Percentiles rank a stretch among this genome's conserved stretches.
Evolutionary conservation across 225 moss, liverwort and hornwort species (phyloP).

Genomic region (Lunularia cruciata): DNA sequence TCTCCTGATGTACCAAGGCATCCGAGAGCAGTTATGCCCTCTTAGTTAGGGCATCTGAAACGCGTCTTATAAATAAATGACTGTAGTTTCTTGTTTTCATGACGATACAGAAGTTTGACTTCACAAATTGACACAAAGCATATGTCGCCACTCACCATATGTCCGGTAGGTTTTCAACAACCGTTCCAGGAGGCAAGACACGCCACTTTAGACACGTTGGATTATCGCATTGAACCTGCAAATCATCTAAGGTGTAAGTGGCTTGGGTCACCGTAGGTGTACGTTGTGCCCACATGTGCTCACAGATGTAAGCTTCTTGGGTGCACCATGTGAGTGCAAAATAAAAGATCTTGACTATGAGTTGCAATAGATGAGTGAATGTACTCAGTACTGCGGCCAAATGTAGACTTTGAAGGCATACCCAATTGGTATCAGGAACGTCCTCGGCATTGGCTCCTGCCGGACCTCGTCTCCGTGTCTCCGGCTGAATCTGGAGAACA

Average conservation of each 20-base stretch:
- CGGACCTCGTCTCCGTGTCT: conserved; percentile 33
- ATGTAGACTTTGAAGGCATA: conserved; percentile 20
- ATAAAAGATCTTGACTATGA: background rate
- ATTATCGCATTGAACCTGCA: conserved; percentile 58
- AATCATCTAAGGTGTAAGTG: background rate
- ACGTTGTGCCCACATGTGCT: no score
- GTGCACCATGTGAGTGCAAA: no score
- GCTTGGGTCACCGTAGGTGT: no score
- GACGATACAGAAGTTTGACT: no score
- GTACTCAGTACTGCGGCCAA: background rate
- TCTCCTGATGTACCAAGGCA: no score
- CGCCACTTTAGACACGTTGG: conserved; percentile 58
- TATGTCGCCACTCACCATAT: conserved; percentile 38
- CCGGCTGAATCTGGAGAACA: conserved; percentile 24
- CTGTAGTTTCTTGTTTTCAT: no score
- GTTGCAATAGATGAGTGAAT: background rate
- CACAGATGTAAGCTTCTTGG: no score
- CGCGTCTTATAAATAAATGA: no score
- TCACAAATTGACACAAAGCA: background rate
- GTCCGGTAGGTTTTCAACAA: conserved; percentile 43
- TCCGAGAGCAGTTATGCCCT: no score
- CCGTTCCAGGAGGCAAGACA: conserved; percentile 46
- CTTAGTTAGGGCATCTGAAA: no score
- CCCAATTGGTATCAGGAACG: conserved; percentile 53
- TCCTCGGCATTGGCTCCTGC: conserved; percentile 35